These are phyloP conservation scores for Phialemoniopsis sp. DNA, from an alignment of 2,329 filamentous ascomycete genomes.

Conservation along the genomic window DNA sequence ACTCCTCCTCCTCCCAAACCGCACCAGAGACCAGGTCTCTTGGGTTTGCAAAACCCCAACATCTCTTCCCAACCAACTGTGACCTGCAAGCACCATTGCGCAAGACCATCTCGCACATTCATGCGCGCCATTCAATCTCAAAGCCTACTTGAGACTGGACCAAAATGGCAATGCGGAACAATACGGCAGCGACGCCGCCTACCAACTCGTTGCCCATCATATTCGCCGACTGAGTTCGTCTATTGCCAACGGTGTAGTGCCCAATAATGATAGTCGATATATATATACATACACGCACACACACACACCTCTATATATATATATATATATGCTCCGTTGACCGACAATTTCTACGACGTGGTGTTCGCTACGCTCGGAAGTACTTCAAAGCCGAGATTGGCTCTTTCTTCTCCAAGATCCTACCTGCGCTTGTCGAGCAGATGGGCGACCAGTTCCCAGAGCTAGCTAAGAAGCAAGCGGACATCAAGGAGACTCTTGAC, in stretches of 20 bases:
- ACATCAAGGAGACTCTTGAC: slow-evolving; percentile 89
- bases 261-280: slow-evolving; percentile 91
- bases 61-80: no score
- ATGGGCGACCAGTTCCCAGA: slow-evolving; percentile 96
- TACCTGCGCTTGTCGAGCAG: slow-evolving; percentile 88
- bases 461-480: slow-evolving; percentile 78
- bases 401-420: slow-evolving; percentile 88
- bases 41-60: no score
- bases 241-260: slow-evolving; percentile 87
- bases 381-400: slow-evolving; percentile 95
- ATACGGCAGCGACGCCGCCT: slow-evolving; percentile 93
- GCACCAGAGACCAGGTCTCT: no score
- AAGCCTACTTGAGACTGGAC: no score
- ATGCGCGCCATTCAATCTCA: no score
- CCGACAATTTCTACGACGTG: slow-evolving; percentile 83
- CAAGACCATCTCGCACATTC: no score
- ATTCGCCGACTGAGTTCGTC: slow-evolving; percentile 87
- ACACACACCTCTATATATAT: no score
- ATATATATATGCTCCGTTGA: slow-evolving; percentile 99
- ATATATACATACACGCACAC: no score
- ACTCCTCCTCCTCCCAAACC: no score
- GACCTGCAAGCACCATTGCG: no score
- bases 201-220: slow-evolving; percentile 93
- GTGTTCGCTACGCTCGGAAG: slow-evolving; percentile 89
- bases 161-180: slow-evolving; percentile 87